Evolutionary conservation across 192 early-diverging fungal genomes (phyloP).

Genomic region (Gigaspora rosea): DNA sequence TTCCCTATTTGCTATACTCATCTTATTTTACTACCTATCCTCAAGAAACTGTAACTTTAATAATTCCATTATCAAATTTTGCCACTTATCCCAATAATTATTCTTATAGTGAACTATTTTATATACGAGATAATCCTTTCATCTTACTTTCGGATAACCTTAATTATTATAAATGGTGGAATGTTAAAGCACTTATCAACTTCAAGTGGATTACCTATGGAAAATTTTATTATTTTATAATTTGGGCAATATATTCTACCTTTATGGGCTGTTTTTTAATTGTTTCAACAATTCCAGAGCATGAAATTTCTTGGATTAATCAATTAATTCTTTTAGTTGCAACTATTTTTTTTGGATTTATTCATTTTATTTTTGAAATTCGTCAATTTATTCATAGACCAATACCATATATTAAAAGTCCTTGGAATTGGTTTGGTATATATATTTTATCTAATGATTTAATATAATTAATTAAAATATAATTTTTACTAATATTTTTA

Average conservation of each 20-base stretch:
- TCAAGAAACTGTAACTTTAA: too few relatives aligned
- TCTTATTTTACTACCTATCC: too few relatives aligned
- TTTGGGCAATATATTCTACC: not conserved
- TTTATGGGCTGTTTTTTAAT: not conserved
- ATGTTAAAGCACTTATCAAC: not conserved
- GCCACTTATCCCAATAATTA: too few relatives aligned
- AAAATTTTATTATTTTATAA: not conserved
- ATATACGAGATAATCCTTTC: too few relatives aligned
- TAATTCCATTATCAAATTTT: too few relatives aligned
- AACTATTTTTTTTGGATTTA: not conserved
- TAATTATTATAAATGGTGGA: not conserved
- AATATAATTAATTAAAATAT: not conserved
- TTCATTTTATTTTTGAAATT: not conserved
- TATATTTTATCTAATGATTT: not conserved
- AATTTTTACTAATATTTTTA: too few relatives aligned
- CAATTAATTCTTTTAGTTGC: not conserved
- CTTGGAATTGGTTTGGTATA: slow-evolving; percentile 5
- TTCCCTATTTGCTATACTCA: too few relatives aligned
- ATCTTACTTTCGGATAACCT: too few relatives aligned
- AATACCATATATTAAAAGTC: not conserved
- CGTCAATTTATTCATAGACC: not conserved
- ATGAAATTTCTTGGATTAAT: not conserved
- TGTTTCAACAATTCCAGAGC: not conserved
- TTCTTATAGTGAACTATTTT: too few relatives aligned
- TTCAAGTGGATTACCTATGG: not conserved